Base-by-base conservation (phyloP, 148 eudicot species). In the Limonium bicolor region DNA sequence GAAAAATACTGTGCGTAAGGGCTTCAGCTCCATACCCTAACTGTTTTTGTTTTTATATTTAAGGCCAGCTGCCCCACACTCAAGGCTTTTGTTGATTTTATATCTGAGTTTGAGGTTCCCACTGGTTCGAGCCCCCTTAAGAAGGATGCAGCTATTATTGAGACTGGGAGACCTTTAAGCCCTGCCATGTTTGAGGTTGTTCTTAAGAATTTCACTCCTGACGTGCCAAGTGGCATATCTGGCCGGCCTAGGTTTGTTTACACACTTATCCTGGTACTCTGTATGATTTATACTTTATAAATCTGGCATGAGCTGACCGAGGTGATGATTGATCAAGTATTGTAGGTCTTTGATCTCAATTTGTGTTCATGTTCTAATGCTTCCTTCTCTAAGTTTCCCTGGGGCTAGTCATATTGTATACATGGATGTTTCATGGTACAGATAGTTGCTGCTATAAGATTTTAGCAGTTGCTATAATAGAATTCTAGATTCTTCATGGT, bases 131-230 rank as follows among this genome's bases (percentile, higher is more conserved):
- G 56, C 66, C 51, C 46, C 20, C 76, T 67, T 55, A 74, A 59
- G 61, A 80, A 65, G 47, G 94, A 82, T 35, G 20, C 51, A 34
- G n/a, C 36, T 43, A 50, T 44, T 58, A 42, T 68, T 62, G 85
- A 76, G 63, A 76, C 75, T 46, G 96, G 96, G 13, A 76, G 72
- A 47, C 76, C 96, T 34, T 71, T 87, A 35, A 69, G 66, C 35
- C 96, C 96, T 33, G 59, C 65, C 22, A 79, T 87, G 82, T 87
- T 87, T 59, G 96, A 79, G 64, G 64, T 5, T 20, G 94, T 87
- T 25, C 70, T 87, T 45, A 77, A 61, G 56, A 82, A 73, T 8
- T 87, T 87, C 41, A 79, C 96, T 31, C 96, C 96, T 36, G 96
- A 79, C 53, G 80, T 79, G 34, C 70, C 80, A 18, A 64, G 71